Base-by-base conservation (phyloP, 345 rosid genomes). In the Microcos paniculata region DNA sequence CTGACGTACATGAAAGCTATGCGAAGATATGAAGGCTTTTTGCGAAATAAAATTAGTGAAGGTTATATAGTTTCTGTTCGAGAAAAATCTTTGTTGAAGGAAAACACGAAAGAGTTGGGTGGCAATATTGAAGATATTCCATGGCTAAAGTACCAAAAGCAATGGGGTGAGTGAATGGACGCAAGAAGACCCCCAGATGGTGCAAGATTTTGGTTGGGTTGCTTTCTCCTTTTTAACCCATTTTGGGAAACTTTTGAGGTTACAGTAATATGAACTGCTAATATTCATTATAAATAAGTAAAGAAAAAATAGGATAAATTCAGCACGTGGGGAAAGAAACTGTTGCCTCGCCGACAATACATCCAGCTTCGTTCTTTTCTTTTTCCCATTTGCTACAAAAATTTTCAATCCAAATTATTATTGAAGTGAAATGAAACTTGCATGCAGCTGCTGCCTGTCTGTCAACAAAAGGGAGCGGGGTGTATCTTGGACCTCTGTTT, bases 321-420 rank as follows among this genome's bases (percentile, higher is more conserved):
- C 8, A 70, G 61, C 61, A 51, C 30, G 45, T 70, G 62, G 24
- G 45, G 28, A 11, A 19, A 16, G 26, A 14, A 30, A 31, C 11
- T 10, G 24, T 68, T 28, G 56, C 40, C 72, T 75, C 62, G 35
- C 79, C 68, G 6, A 64, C 79, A n/a, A n/a, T n/a, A n/a, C n/a
- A 55, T 19, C 63, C 61, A 56, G 18, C 77, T 62, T 52, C 43
- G 11, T 15, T 52, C 42, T 23, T 15, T 43, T 38, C 13, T 12
- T 53, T 33, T 71, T 35, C 6, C n/a, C 21, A 35, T 2, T 35
- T 33, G 24, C 35, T 33, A 42, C 6, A 42, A 42, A 42, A 10
- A 14, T 0, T 61, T 30, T n/a, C 71, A 21, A 51, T 42, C 63
- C 33, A 56, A 80, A 76, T 80, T 62, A 79, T 75, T 75, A n/a